A percentile compares a stretch with the other conserved stretches of the same genome.
phyloP scores from a whole-genome alignment of 768 basidiomycete species.

The Boletus subcaerulescens region DNA sequence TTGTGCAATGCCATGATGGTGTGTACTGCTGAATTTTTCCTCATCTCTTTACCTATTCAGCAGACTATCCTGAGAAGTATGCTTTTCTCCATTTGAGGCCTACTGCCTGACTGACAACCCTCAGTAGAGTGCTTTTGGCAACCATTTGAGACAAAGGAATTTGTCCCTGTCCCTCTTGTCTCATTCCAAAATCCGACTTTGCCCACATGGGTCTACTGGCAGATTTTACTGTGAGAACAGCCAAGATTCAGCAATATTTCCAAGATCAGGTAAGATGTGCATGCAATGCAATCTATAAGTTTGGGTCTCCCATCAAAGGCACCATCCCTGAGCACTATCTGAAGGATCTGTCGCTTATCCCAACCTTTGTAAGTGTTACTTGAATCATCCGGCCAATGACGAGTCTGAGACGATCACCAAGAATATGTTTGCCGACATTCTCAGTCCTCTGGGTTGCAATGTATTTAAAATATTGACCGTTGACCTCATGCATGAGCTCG shows the following conservation, averaged over 20 bases:
- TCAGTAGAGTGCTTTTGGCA: too few species aligned
- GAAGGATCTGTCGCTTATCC: neutral
- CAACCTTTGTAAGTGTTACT: neutral
- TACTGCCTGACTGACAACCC: too few species aligned
- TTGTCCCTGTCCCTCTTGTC: neutral
- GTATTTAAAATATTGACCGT: neutral
- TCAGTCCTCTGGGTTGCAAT: neutral
- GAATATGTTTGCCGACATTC: neutral
- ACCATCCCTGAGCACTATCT: neutral
- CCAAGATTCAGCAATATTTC: neutral
- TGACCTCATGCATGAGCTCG: slow-evolving; percentile 41
- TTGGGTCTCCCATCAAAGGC: neutral
- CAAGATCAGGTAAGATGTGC: neutral
- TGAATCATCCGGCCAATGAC: too few species aligned
- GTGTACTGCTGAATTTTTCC: too few species aligned
- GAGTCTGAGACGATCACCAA: neutral
- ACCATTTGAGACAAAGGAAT: neutral
- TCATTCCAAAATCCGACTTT: neutral
- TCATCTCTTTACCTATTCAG: too few species aligned
- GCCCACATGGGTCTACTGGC: neutral
- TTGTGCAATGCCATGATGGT: too few species aligned
- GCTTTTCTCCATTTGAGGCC: too few species aligned
- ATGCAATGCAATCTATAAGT: neutral
- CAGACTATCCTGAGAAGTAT: too few species aligned
- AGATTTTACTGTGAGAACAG: neutral